Evolutionary conservation across 345 rosid species (phyloP), one percentile per base, ranked within the genome.

Genomic region (Citrus medica): DNA sequence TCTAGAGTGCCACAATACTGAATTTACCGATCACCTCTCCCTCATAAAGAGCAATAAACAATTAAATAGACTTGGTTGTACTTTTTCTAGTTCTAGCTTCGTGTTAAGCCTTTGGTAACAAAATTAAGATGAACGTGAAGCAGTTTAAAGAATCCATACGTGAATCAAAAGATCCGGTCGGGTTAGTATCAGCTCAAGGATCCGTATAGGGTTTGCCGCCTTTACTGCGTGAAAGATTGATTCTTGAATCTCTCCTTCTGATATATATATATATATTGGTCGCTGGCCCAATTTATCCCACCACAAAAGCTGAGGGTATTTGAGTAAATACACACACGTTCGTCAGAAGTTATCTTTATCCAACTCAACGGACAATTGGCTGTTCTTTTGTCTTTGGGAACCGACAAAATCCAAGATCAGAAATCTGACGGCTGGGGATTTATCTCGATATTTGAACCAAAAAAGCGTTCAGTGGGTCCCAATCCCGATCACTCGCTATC

Each of bases 361-460:
- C 10, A 13, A 8, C 32, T 37, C 19, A 42, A 21, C 38, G 40
- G 37, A 28, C 73, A 40, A n/a, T 40, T 27, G 14, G n/a, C 16
- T 28, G 25, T 42, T 30, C 5, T 3, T 1, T 27, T 22, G 16
- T 79, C 17, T 64, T 40, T 76, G 84, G 51, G 7, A 79, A 68
- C 51, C 78, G 65, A 59, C 73, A 28, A 68, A 68, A 40, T 32
- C 37, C 42, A 58, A 55, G 38, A 70, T 70, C 37, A 76, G 48
- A 32, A 22, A 85, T 76, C 86, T 13, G 19, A 80, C 78, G 82
- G 82, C 72, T 74, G 72, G 84, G 84, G 81, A 71, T 78, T 35
- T n/a, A 14, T 51, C 37, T 48, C 22, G 72, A 64, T 7, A 5
- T 27, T 37, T 6, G 24, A 38, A 53, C 42, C 67, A 1, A 21